A percentile compares a stretch with the other conserved stretches of the same genome.
Evolutionary conservation across 257 asterid species (phyloP).

Genomic region (Forsythia viridissima): DNA sequence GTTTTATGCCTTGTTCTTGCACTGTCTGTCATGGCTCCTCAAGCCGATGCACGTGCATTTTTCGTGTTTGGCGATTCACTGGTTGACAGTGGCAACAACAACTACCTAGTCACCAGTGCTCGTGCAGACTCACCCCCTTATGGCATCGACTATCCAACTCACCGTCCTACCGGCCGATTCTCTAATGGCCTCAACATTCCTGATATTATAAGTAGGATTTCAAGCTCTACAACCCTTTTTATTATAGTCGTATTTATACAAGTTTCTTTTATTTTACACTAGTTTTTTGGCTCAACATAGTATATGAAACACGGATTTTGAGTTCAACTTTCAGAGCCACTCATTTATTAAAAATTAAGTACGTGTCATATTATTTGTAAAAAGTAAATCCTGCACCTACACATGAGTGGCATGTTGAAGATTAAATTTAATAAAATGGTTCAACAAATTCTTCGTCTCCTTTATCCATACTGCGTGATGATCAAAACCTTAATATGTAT

Average conservation of each 20-base stretch:
- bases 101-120: constrained; percentile 66
- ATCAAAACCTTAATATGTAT: not conserved
- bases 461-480: not conserved
- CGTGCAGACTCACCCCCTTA: constrained; percentile 88
- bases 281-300: not conserved
- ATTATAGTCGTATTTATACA: not conserved
- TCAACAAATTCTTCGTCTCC: too few relatives aligned
- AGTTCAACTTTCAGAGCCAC: too few relatives aligned
- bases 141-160: constrained; percentile 80
- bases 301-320: not conserved
- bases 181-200: constrained; percentile 92
- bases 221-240: not conserved
- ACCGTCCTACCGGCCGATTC: constrained; percentile 82
- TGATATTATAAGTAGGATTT: constrained; percentile 56
- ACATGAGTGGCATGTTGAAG: too few relatives aligned
- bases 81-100: constrained; percentile 89
- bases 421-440: not conserved
- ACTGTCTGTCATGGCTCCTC: constrained; percentile 27
- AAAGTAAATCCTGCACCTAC: too few relatives aligned
- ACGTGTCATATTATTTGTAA: too few relatives aligned
- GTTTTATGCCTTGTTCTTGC: constrained; percentile 29
- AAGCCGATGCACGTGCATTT: constrained; percentile 65
- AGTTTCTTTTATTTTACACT: not conserved
- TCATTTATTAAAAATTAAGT: too few relatives aligned
- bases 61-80: constrained; percentile 89